Evolutionary conservation across 495 filamentous ascomycete genomes (phyloP), one percentile per base, ranked within the genome.

Genomic region (Oidiodendron maius): DNA sequence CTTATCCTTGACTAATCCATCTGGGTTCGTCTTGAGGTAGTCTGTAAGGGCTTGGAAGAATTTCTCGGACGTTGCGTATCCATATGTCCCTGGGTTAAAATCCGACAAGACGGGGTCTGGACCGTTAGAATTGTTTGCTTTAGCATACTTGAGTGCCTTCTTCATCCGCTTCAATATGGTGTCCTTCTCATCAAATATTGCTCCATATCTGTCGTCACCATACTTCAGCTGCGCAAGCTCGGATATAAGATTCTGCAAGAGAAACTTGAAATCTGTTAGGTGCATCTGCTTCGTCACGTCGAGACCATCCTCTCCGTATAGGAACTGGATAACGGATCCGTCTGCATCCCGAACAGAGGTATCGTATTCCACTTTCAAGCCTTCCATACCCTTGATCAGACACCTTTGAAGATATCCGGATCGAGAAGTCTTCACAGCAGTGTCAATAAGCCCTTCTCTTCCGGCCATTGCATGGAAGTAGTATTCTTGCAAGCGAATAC

Each of bases 391-490:
- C 72, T 99, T 99, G 67, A 97, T 93, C 56, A 99, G 68, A 76
- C 94, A 99, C 63, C 94, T 85, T 64, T 99, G 94, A 51, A 99
- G 68, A 61, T 99, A 99, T 58, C 94, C 94, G 30, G 91, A 96
- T 56, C 91, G 80, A 30, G 90, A 91, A 3, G 94, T 99, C 71
- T 99, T 99, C 57, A 99, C 94, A 48, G 94, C 94, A 34, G 94
- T 99, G 77, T 99, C 94, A 68, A 99, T 97, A 57, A 99, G 72
- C 72, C 94, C 94, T 72, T 99, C 94, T 67, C 94, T 81, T 62
- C 94, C 94, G 57, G 91, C 91, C 94, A 99, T 99, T 61, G 91
- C 87, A 79, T 99, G 94, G 78, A 99, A 99, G 68, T 88, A 99
- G 65, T 94, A 97, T 64, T 97, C 94, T 63, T 99, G 94, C 21